Conservation (phyloP, 1,284 basidiomycete genomes). For the Cutaneotrichosporon dermatis region DNA sequence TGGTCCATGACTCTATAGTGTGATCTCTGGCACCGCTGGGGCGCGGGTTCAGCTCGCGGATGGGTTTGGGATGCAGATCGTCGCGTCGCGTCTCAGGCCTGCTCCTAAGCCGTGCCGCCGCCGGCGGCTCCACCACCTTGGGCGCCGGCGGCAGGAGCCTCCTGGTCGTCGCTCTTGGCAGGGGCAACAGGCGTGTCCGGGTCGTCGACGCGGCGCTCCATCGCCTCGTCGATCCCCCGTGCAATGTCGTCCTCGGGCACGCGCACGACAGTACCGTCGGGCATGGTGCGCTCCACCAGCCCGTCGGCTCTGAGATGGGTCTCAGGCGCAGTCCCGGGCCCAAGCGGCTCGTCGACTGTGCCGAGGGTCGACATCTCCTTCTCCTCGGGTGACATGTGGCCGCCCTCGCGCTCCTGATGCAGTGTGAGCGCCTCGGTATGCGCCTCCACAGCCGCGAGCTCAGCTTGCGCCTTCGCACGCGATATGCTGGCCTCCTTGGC, state of each 20-base stretch:
- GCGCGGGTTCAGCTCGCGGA: no score
- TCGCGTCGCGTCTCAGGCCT: no score
- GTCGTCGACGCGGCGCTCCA: conserved; percentile 13
- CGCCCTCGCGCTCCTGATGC: not conserved
- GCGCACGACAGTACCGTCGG: conserved; percentile 30
- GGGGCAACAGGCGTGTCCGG: not conserved
- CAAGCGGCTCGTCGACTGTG: conserved; percentile 29
- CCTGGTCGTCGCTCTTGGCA: not conserved
- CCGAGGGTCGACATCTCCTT: not conserved
- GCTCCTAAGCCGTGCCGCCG: no score
- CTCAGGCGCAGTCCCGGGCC: conserved; percentile 44
- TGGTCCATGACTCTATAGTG: no score
- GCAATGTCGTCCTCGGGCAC: conserved; percentile 48
- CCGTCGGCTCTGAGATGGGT: conserved; percentile 34
- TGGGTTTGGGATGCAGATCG: no score
- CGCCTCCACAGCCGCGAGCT: not conserved
- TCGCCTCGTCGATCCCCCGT: conserved; percentile 36
- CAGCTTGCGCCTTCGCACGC: not conserved
- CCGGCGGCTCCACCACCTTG: no score
- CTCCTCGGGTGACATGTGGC: conserved; percentile 1
- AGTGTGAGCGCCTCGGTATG: not conserved
- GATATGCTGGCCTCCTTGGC: conserved; percentile 1
- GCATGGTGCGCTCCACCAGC: conserved; percentile 38
- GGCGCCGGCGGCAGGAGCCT: no score
- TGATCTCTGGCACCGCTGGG: no score